phyloP scores from a whole-genome alignment of 768 basidiomycete genomes.

The Pholiota molesta region DNA sequence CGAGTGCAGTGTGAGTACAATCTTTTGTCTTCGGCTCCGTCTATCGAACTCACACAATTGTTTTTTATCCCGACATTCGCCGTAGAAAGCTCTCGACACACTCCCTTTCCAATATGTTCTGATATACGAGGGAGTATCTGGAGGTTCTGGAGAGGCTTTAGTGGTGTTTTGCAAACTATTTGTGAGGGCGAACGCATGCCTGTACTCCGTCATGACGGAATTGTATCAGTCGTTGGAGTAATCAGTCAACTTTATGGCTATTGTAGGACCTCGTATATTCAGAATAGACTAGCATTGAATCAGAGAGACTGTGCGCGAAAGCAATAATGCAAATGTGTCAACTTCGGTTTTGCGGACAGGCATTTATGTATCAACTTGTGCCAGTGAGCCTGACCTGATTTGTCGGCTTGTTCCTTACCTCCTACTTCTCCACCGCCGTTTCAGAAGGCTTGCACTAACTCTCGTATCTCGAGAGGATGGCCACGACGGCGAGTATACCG shows the following conservation, averaged over 20 bases:
- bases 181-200: neutral
- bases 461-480: constrained; percentile 50
- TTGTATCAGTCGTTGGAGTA: neutral
- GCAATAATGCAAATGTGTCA: neutral
- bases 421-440: constrained; percentile 29
- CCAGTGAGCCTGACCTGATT: constrained; percentile 35
- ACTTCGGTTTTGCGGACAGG: neutral
- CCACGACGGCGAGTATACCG: constrained; percentile 72
- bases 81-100: neutral
- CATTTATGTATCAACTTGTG: constrained; percentile 5
- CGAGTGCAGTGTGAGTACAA: no score
- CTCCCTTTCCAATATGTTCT: neutral
- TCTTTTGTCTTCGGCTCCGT: no score
- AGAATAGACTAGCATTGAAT: neutral
- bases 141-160: neutral
- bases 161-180: neutral
- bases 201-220: neutral
- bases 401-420: constrained; percentile 39
- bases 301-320: neutral
- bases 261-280: neutral
- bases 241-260: neutral
- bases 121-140: neutral
- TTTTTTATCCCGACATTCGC: neutral
- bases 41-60: no score
- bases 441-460: constrained; percentile 25